Percentiles rank a stretch among this genome's conserved stretches.
Evolutionary conservation across 1,284 basidiomycete species (phyloP).

Genomic region (Tilletiopsis washingtonensis): DNA sequence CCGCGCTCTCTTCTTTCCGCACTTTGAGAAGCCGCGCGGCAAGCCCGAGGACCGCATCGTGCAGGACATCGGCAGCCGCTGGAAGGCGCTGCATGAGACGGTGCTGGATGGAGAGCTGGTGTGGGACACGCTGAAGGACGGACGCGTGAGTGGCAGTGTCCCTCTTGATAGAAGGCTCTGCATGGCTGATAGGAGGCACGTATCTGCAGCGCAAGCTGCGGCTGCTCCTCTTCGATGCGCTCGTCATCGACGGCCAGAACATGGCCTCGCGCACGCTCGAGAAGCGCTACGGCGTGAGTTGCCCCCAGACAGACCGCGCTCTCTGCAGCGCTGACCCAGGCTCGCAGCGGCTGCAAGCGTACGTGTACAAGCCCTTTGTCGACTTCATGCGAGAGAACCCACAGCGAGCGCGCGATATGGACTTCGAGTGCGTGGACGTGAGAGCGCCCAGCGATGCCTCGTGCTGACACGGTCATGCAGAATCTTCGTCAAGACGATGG

Average conservation of each 20-base stretch:
- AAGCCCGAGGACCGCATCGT: conserved; percentile 4
- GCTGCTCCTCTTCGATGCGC: conserved; percentile 84
- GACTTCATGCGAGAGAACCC: conserved; percentile 65
- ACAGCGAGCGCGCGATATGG: conserved; percentile 58
- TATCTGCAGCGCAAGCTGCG: conserved; percentile 76
- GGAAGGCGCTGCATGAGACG: conserved; percentile 56
- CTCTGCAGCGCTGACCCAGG: not conserved
- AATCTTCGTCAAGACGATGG: conserved; percentile 78
- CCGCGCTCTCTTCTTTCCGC: conserved; percentile 71
- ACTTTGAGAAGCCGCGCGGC: conserved; percentile 13
- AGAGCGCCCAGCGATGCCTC: not conserved
- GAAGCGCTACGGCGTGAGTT: conserved; percentile 79
- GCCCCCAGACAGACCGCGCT: not conserved
- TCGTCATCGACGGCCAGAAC: conserved; percentile 77
- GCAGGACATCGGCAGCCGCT: conserved; percentile 46
- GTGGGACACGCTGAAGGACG: conserved; percentile 64
- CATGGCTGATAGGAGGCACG: too few relatives aligned
- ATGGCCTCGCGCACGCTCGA: conserved; percentile 74
- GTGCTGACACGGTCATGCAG: too few relatives aligned
- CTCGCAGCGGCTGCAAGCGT: conserved; percentile 66
- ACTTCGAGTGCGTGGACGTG: conserved; percentile 67
- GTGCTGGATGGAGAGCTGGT: conserved; percentile 93
- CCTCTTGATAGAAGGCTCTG: too few relatives aligned
- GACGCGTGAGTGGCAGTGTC: conserved; percentile 13
- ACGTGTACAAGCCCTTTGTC: conserved; percentile 72